Percentiles rank a stretch among this genome's conserved stretches.
These are phyloP conservation scores for Alloascoidea africana DNA, from an alignment of 805 yeast genomes.

Conservation along the genomic window DNA sequence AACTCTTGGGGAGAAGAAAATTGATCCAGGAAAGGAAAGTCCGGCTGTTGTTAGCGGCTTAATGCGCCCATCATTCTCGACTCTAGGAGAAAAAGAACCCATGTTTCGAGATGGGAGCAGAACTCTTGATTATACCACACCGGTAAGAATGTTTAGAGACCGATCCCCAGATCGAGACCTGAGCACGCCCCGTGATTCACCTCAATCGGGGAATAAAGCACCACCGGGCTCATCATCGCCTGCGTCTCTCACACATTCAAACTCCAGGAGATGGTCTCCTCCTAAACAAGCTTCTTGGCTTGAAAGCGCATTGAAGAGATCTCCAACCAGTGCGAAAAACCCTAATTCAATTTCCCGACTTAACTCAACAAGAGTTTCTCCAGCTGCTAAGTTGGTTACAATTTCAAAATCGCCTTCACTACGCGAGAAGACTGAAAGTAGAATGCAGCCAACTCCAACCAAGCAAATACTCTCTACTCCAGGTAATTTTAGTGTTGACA, in stretches of 20 bases:
- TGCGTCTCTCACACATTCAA: conserved; percentile 2
- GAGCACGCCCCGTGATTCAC: too few relatives aligned
- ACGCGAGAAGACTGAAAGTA: too few relatives aligned
- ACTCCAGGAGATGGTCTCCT: conserved; percentile 13
- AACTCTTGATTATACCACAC: too few relatives aligned
- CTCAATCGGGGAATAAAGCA: too few relatives aligned
- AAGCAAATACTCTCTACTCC: too few relatives aligned
- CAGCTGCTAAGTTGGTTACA: too few relatives aligned
- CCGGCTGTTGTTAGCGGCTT: background rate
- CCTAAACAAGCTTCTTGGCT: conserved; percentile 14
- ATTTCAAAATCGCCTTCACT: too few relatives aligned
- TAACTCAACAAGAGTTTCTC: background rate
- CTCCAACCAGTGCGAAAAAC: conserved; percentile 1
- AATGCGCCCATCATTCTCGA: conserved; percentile 1
- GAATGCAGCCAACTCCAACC: too few relatives aligned
- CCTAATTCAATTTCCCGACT: background rate
- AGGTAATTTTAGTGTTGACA: too few relatives aligned
- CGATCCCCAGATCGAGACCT: too few relatives aligned
- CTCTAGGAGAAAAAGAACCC: background rate
- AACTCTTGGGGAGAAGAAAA: background rate
- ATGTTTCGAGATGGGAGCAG: background rate
- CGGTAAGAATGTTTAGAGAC: too few relatives aligned
- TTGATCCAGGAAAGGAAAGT: background rate
- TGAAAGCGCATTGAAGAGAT: conserved; percentile 4
- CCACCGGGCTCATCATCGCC: background rate